phyloP scores from a whole-genome alignment of 2,329 filamentous ascomycete genomes.

The Neofusicoccum sp. region DNA sequence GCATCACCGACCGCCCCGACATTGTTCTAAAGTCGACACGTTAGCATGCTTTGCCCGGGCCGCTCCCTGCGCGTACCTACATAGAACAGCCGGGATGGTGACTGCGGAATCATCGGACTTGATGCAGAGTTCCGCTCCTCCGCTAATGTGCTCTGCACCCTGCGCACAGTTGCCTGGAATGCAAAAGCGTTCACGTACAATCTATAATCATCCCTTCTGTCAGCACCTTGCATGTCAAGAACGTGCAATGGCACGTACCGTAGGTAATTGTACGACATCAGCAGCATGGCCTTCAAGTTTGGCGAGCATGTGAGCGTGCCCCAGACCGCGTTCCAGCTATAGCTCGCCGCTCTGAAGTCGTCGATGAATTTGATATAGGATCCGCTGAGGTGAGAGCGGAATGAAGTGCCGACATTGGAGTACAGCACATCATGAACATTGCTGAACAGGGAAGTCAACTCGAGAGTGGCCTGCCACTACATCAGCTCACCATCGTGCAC shows the following conservation, averaged over 20 bases:
- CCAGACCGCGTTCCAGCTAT: slow-evolving; percentile 68
- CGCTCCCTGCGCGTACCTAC: background rate
- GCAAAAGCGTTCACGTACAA: slow-evolving; percentile 75
- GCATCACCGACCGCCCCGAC: slow-evolving; percentile 50
- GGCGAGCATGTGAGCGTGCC: slow-evolving; percentile 51
- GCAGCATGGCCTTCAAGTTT: slow-evolving; percentile 64
- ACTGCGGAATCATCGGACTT: slow-evolving; percentile 32
- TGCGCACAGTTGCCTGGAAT: slow-evolving; percentile 65
- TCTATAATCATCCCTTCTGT: background rate
- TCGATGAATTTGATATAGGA: slow-evolving; percentile 75
- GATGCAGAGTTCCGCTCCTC: slow-evolving; percentile 12
- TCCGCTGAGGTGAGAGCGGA: slow-evolving; percentile 67
- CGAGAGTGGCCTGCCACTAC: slow-evolving; percentile 56
- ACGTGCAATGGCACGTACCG: slow-evolving; percentile 32
- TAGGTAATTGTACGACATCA: slow-evolving; percentile 71
- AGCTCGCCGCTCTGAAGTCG: slow-evolving; percentile 67
- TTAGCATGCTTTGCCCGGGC: background rate
- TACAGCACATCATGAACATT: slow-evolving; percentile 74
- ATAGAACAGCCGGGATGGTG: slow-evolving; percentile 42
- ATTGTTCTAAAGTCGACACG: slow-evolving; percentile 41
- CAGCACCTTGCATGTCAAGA: background rate
- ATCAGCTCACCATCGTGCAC: background rate
- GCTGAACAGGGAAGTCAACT: slow-evolving; percentile 69
- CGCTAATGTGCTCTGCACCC: slow-evolving; percentile 20
- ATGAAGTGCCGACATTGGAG: slow-evolving; percentile 66